phyloP scores from a whole-genome alignment of 495 filamentous ascomycete genomes.

The Cercophora sp. region DNA sequence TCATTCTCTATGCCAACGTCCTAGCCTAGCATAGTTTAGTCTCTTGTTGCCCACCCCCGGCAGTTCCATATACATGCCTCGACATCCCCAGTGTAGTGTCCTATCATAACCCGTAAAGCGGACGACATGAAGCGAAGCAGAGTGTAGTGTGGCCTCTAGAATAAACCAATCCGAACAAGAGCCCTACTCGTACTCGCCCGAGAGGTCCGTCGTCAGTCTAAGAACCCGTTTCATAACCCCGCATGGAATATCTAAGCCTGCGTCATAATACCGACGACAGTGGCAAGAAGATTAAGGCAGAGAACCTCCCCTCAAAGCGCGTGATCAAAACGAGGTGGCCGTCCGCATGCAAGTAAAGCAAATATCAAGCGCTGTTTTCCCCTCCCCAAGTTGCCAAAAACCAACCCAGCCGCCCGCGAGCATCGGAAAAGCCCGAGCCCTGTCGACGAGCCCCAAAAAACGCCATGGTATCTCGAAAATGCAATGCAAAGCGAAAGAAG shows the following conservation, averaged over 20 bases:
- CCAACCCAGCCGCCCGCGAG: no score
- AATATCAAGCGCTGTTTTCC: background rate
- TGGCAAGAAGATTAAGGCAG: conserved; percentile 3
- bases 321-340: background rate
- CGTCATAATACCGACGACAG: no score
- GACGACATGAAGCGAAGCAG: no score
- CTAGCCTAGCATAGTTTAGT: no score
- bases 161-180: background rate
- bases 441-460: no score
- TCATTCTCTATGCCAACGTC: no score
- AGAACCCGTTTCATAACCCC: background rate
- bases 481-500: conserved; percentile 31
- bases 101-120: no score
- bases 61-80: conserved; percentile 4
- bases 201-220: conserved; percentile 1
- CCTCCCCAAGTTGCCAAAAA: background rate
- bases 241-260: no score
- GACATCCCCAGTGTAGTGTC: no score
- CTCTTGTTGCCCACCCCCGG: background rate
- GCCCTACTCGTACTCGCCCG: no score
- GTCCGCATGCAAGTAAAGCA: background rate
- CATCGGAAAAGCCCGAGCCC: no score
- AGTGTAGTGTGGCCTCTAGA: no score
- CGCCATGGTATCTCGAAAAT: conserved; percentile 39
- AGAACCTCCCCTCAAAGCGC: background rate